phyloP scores from a whole-genome alignment of 345 rosid species.

The Noccaea caerulescens region DNA sequence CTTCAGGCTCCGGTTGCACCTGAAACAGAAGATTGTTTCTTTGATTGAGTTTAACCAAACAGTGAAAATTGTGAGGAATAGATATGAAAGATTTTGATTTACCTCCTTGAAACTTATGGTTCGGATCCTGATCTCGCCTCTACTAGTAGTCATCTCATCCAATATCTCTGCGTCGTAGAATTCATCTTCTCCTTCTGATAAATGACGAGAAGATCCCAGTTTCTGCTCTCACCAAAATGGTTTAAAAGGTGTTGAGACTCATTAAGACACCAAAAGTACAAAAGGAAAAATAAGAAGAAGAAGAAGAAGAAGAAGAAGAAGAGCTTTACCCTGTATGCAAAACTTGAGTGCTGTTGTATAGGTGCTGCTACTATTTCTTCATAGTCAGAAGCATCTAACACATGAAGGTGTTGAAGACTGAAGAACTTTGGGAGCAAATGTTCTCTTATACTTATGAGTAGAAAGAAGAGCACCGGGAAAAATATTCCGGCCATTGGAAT shows the following conservation, averaged over 20 bases:
- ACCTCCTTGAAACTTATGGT: slow-evolving; percentile 61
- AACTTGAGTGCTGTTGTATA: slow-evolving; percentile 35
- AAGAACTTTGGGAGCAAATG: slow-evolving; percentile 70
- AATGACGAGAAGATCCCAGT: slow-evolving; percentile 43
- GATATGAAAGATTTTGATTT: not conserved
- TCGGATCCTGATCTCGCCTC: slow-evolving; percentile 76
- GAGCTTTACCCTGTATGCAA: slow-evolving; percentile 29
- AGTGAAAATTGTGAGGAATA: not conserved
- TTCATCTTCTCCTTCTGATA: slow-evolving; percentile 46
- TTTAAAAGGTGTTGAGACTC: not conserved
- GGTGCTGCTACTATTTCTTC: slow-evolving; percentile 56
- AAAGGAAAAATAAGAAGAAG: not conserved
- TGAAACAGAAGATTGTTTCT: slow-evolving; percentile 7
- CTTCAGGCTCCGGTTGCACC: slow-evolving; percentile 31
- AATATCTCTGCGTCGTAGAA: slow-evolving; percentile 64
- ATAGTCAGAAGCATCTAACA: slow-evolving; percentile 68
- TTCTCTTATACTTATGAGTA: slow-evolving; percentile 74
- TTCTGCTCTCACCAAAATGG: slow-evolving; percentile 27
- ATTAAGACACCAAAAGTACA: not conserved
- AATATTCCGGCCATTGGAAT: slow-evolving; percentile 83
- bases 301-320: not conserved
- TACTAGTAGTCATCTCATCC: slow-evolving; percentile 77
- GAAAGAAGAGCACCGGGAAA: slow-evolving; percentile 77
- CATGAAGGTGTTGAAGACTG: slow-evolving; percentile 47
- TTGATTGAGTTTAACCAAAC: not conserved